Percentiles rank a stretch among this genome's conserved stretches.
These are phyloP conservation scores for Mycena epipterygia DNA, from an alignment of 768 basidiomycete species.

Conservation along the genomic window DNA sequence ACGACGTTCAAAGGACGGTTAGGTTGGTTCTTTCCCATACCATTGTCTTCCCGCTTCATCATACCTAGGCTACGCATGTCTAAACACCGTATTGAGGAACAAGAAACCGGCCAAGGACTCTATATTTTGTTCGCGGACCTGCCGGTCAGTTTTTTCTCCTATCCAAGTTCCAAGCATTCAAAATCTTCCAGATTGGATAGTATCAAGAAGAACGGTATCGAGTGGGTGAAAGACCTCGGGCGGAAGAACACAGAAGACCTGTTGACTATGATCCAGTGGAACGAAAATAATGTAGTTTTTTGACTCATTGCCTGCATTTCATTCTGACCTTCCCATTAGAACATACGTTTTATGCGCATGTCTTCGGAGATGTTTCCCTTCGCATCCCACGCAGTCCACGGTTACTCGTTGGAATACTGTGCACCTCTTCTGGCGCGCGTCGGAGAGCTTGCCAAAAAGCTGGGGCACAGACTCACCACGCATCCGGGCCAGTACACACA, in stretches of 20 bases:
- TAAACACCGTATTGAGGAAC: conserved; percentile 86
- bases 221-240: conserved; percentile 87
- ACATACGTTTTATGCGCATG: conserved; percentile 89
- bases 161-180: conserved; percentile 2
- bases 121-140: conserved; percentile 83
- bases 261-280: conserved; percentile 87
- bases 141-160: conserved; percentile 55
- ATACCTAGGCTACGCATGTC: conserved; percentile 77
- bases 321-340: conserved; percentile 41
- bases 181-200: conserved; percentile 70
- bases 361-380: conserved; percentile 96
- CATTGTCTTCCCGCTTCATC: background rate
- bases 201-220: conserved; percentile 83
- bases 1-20: conserved; percentile 81
- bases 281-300: conserved; percentile 78
- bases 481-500: conserved; percentile 93
- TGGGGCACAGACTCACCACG: conserved; percentile 84
- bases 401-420: conserved; percentile 87
- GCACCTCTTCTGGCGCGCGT: conserved; percentile 64
- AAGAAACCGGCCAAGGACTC: conserved; percentile 73
- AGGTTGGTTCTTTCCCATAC: conserved; percentile 48
- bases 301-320: background rate
- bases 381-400: conserved; percentile 84
- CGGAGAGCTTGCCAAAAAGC: conserved; percentile 76
- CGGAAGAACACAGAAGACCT: conserved; percentile 82